Evolutionary conservation across 202 grass and related monocot species (phyloP), one percentile per base, ranked within the genome.

Genomic region (Panicum hallii): DNA sequence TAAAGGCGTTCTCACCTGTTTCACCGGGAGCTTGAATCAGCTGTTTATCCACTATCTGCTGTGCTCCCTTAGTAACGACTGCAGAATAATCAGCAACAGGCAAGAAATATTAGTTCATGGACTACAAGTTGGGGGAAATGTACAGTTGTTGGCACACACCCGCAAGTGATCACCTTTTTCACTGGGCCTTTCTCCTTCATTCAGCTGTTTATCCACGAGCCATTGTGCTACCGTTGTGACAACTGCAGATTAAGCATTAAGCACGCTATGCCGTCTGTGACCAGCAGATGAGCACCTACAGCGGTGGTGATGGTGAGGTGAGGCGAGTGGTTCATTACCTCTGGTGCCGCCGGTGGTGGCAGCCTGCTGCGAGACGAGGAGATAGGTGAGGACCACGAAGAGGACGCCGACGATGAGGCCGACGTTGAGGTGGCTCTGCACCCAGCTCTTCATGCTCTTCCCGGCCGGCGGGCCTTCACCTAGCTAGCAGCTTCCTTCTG

Each of bases 331-430:
- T 4, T 82, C 0, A 16, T 30, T 66, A 84, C 82, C 72, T 20
- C 45, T 16, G 62, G 62, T 23, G n/a, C 50, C 38, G 40, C 62
- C 28, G 36, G 13, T 32, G n/a, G 20, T 28, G 2, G 36, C 72
- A 6, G 65, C 20, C 72, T 75, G 82, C 62, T 78, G 63, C 19
- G 63, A 58, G 52, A 82, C 52, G 26, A 48, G 41, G 63, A 85
- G 50, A 11, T 70, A 77, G 41, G 83, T 78, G 63, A 78, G 26
- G 20, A 78, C 50, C 11, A 85, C 42, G 50, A 85, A 30, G 19
- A 85, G 74, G 7, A 45, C 23, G 83, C 74, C 74, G 74, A 46
- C 83, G 74, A 48, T 0, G 63, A 77, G 3, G 83, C 48, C 73
- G 63, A 32, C 28, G 74, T 57, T 77, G 82, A 84, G 40, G 47